A percentile compares a stretch with the other conserved stretches of the same genome.
Evolutionary conservation across 768 basidiomycete genomes (phyloP).

Genomic region (Amanita muscaria): DNA sequence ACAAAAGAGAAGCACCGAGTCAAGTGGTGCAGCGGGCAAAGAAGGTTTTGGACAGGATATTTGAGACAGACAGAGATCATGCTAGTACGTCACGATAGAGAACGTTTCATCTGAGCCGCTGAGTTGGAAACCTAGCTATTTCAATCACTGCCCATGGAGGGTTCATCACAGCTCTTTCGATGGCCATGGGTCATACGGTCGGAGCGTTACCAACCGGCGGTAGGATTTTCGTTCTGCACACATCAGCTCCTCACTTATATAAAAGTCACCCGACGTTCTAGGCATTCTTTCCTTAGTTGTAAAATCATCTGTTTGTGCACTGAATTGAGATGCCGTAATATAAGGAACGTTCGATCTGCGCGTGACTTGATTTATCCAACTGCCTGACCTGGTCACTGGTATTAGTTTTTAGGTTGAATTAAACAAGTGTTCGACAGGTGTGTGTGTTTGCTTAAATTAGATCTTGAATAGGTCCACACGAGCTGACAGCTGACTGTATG

Average conservation of each 20-base stretch:
- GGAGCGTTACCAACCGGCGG: slow-evolving; percentile 58
- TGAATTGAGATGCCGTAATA: neutral
- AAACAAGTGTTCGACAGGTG: too few species aligned
- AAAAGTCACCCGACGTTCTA: slow-evolving; percentile 4
- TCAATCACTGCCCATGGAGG: slow-evolving; percentile 62
- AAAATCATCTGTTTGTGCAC: slow-evolving; percentile 5
- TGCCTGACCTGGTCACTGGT: neutral
- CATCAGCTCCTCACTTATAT: neutral
- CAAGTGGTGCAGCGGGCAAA: slow-evolving; percentile 41
- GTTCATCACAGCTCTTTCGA: slow-evolving; percentile 49
- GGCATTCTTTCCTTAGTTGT: slow-evolving; percentile 19
- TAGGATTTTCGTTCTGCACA: slow-evolving; percentile 17
- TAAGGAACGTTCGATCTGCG: neutral
- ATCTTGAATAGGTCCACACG: too few species aligned
- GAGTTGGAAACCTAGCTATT: slow-evolving; percentile 35
- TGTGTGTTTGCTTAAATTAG: too few species aligned
- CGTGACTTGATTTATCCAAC: neutral
- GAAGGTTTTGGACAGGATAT: slow-evolving; percentile 46
- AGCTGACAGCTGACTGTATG: too few species aligned
- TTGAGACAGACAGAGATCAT: slow-evolving; percentile 32
- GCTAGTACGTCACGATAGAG: slow-evolving; percentile 32
- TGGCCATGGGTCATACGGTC: slow-evolving; percentile 32
- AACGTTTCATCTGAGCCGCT: neutral
- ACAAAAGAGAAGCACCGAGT: slow-evolving; percentile 41
- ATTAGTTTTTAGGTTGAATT: neutral